Base-by-base conservation (phyloP, 495 filamentous ascomycete genomes). In the Penicillium crystallinum region DNA sequence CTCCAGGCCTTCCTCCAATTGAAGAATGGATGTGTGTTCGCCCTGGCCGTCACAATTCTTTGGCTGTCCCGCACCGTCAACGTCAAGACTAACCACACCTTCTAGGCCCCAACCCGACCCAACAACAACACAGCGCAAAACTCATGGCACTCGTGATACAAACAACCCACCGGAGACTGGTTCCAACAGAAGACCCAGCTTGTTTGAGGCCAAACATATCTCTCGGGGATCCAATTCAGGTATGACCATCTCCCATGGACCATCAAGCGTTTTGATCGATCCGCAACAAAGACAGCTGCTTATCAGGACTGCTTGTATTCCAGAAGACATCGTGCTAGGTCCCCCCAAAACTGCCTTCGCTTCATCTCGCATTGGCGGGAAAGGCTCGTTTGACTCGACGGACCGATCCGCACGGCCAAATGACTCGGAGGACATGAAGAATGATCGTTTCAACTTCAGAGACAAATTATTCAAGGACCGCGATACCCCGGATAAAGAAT, bases 1-100 rank as follows among this genome's bases (percentile, higher is more conserved):
- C 93, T 30, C 68, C 82, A 41, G 77, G 77, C 44, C 79, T 99
- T 36, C 93, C 93, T 22, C 86, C 91, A 21, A 82, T 88, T 51
- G 91, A 95, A 75, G 91, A 97, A 78, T 99, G 93, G 93, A 96
- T 97, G 90, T 61, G 69, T 43, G 49, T 53, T 50, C 42, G 31
- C 30, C 34, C 37, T 53, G 49, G 33, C 40, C 4, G 23, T 41
- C 25, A 0, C 14, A 34, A 25, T 42, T 36, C 42, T 43, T 22
- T 17, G 15, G 25, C 15, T 58, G 33, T 49, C 43, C 59, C 54
- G 49, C 55, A 62, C 48, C 25, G 47, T 52, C 54, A 45, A 56
- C 18, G 14, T 54, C 49, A 36, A 63, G 61, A 59, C 67, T 74
- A 55, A 70, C 48, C 52, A 30, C 27, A 22, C 33, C 34, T 27